Conservation (phyloP, 2,329 filamentous ascomycete genomes). For the Botryotinia narcissicola region DNA sequence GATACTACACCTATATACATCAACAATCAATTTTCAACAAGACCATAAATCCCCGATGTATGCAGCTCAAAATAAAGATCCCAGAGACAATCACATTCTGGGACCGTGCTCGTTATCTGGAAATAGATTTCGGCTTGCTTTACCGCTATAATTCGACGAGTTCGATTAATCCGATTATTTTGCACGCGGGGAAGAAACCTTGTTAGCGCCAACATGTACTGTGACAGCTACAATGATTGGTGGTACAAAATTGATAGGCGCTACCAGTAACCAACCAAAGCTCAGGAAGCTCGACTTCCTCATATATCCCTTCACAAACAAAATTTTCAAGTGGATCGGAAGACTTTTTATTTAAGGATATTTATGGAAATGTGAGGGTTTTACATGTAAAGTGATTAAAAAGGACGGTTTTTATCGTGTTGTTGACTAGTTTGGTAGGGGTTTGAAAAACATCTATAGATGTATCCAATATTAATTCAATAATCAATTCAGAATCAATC, state of each 20-base stretch:
- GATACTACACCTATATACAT: conserved; percentile 21
- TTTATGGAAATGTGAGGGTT: conserved; percentile 15
- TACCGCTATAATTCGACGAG: conserved; percentile 9
- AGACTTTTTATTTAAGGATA: background rate
- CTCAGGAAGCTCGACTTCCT: background rate
- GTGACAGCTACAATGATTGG: conserved; percentile 18
- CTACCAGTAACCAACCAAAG: conserved; percentile 17
- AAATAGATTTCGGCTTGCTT: conserved; percentile 17
- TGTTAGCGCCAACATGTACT: conserved; percentile 21
- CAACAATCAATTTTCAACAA: background rate
- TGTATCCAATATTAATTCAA: background rate
- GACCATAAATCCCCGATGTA: conserved; percentile 2
- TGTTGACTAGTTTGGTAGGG: conserved; percentile 12
- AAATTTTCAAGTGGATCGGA: conserved; percentile 13
- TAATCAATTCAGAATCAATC: background rate
- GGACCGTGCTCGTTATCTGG: conserved; percentile 11
- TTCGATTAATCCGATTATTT: conserved; percentile 13
- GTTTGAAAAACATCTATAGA: conserved; percentile 10
- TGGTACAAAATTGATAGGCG: conserved; percentile 3
- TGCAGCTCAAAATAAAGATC: conserved; percentile 21
- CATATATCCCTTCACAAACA: background rate
- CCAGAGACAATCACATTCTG: conserved; percentile 9
- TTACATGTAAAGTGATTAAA: conserved; percentile 11
- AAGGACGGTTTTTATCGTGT: background rate
- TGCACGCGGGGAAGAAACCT: conserved; percentile 20